Evolutionary conservation across 805 yeast genomes (phyloP).

Genomic region (Ogataea corticis): DNA sequence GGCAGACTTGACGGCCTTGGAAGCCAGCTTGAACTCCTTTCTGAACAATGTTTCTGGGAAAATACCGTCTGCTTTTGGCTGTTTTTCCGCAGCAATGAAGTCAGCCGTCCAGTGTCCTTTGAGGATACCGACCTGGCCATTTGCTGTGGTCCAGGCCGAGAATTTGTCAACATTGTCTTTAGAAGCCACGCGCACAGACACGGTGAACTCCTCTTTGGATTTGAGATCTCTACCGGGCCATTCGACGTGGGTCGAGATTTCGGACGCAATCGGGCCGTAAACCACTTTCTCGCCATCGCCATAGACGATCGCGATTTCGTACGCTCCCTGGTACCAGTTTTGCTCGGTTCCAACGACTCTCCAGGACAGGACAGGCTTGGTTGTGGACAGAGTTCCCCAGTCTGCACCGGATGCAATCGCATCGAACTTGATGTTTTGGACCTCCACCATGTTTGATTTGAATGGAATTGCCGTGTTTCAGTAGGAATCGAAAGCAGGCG

Average conservation of each 20-base stretch:
- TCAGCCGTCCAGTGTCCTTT: constrained; percentile 10
- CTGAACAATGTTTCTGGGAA: constrained; percentile 15
- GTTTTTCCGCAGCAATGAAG: constrained; percentile 10
- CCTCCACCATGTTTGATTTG: background rate
- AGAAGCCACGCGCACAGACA: constrained; percentile 12
- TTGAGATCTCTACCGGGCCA: constrained; percentile 17
- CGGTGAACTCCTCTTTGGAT: constrained; percentile 12
- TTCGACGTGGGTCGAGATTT: constrained; percentile 1
- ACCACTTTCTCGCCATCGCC: constrained; percentile 2
- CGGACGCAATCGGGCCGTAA: constrained; percentile 10
- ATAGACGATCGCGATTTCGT: constrained; percentile 10
- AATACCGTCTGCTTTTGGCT: constrained; percentile 5
- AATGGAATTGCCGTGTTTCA: no score
- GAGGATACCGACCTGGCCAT: constrained; percentile 9
- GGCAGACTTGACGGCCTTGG: constrained; percentile 7
- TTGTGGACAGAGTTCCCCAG: constrained; percentile 5
- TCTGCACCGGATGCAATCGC: constrained; percentile 7
- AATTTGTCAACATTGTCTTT: constrained; percentile 1
- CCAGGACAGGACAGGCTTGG: constrained; percentile 14
- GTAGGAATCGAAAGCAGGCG: no score
- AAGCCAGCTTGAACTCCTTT: constrained; percentile 2
- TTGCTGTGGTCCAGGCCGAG: constrained; percentile 10
- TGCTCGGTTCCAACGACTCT: constrained; percentile 7
- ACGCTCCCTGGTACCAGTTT: constrained; percentile 14
- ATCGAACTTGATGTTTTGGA: constrained; percentile 7